A percentile compares a stretch with the other conserved stretches of the same genome.
Conservation (phyloP, 352 stramenopile species). For the Phytophthora quininea region DNA sequence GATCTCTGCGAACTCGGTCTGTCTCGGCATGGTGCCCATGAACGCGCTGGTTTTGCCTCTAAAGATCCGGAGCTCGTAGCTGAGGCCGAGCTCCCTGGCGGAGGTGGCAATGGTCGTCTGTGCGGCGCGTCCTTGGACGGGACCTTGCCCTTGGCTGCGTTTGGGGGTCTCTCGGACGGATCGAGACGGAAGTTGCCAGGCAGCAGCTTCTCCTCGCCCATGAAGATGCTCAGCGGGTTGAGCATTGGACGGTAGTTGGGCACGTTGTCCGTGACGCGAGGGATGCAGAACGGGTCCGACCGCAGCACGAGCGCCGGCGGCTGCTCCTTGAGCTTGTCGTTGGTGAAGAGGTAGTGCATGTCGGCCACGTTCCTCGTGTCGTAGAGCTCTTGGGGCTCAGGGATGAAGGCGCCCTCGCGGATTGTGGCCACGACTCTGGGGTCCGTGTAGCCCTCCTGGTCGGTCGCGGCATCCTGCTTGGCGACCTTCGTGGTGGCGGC, state of each 20-base stretch:
- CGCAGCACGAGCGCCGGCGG: conserved; percentile 51
- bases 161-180: conserved; percentile 43
- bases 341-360: conserved; percentile 68
- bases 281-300: conserved; percentile 77
- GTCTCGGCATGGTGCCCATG: conserved; percentile 64
- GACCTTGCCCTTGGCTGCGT: background rate
- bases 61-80: conserved; percentile 24
- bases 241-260: conserved; percentile 67
- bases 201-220: conserved; percentile 72
- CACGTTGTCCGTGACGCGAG: conserved; percentile 75
- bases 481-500: background rate
- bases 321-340: conserved; percentile 67
- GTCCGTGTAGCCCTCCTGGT: conserved; percentile 12
- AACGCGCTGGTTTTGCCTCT: conserved; percentile 54
- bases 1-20: conserved; percentile 58
- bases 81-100: conserved; percentile 22
- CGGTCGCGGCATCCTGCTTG: conserved; percentile 20
- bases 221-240: conserved; percentile 76
- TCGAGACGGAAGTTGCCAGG: conserved; percentile 70
- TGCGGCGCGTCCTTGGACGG: conserved; percentile 6
- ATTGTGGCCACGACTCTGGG: conserved; percentile 28
- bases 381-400: conserved; percentile 30
- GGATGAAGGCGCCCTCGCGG: conserved; percentile 24
- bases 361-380: conserved; percentile 50
- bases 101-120: background rate